phyloP scores from a whole-genome alignment of 179 eudicot genomes.

The Drosera spatulata region DNA sequence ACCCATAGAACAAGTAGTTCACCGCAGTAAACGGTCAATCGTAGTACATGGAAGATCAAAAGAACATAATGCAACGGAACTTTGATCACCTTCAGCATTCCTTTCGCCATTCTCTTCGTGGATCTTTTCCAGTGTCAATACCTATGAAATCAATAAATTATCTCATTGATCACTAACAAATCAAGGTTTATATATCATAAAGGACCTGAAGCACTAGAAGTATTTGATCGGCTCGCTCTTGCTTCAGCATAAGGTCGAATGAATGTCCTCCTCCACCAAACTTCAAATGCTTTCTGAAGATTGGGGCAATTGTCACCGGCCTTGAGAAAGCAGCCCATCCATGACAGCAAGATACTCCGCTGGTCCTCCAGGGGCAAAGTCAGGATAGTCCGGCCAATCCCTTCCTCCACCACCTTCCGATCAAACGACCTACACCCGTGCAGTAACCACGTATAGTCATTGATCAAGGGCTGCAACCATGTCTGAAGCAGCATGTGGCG shows the following conservation, averaged over 20 bases:
- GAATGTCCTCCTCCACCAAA: slow-evolving; percentile 97
- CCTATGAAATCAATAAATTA: too few species aligned
- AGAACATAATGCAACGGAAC: too few species aligned
- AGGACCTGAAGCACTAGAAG: slow-evolving; percentile 13
- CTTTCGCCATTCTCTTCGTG: too few species aligned
- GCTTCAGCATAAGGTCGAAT: slow-evolving; percentile 53
- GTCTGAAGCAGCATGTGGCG: slow-evolving; percentile 51
- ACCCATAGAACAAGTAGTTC: too few species aligned
- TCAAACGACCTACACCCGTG: slow-evolving; percentile 85
- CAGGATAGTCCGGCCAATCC: slow-evolving; percentile 82
- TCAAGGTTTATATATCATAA: too few species aligned
- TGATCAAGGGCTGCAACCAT: slow-evolving; percentile 82
- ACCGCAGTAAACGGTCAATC: too few species aligned
- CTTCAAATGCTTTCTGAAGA: slow-evolving; percentile 90
- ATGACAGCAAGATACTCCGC: slow-evolving; percentile 64
- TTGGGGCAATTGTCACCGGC: slow-evolving; percentile 80
- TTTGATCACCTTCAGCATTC: too few species aligned
- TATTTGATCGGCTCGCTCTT: slow-evolving; percentile 24
- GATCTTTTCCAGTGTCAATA: too few species aligned
- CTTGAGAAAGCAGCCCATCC: slow-evolving; percentile 75
- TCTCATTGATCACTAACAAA: too few species aligned
- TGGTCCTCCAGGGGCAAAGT: slow-evolving; percentile 91
- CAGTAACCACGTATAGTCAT: slow-evolving; percentile 79
- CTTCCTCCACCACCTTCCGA: slow-evolving; percentile 81
- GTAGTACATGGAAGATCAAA: too few species aligned